phyloP scores from a whole-genome alignment of 768 basidiomycete species.

The Tulasnella sp. region DNA sequence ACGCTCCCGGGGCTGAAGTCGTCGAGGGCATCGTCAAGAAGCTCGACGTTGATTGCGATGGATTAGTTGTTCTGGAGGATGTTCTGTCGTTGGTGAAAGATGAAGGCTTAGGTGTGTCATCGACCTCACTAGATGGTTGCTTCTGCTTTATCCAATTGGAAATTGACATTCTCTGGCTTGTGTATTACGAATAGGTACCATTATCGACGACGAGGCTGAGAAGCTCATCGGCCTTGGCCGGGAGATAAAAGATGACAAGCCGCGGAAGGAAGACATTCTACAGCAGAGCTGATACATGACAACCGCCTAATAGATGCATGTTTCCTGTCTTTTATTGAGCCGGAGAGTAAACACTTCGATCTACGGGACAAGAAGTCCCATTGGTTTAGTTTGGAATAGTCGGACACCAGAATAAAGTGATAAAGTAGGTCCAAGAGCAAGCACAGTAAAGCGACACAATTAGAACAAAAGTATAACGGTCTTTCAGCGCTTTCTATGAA shows the following conservation, averaged over 20 bases:
- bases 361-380: no score
- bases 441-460: no score
- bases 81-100: constrained; percentile 81
- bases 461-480: no score
- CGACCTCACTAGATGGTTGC: neutral
- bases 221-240: constrained; percentile 72
- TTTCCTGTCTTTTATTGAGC: no score
- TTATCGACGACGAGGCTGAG: constrained; percentile 77
- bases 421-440: no score
- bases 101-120: constrained; percentile 61
- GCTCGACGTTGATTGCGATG: constrained; percentile 91
- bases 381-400: no score
- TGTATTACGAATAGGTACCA: constrained; percentile 43
- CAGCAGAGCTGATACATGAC: constrained; percentile 6
- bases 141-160: no score
- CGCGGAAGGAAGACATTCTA: constrained; percentile 91
- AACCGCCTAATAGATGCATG: neutral
- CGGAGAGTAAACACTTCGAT: no score
- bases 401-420: no score
- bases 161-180: neutral
- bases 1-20: constrained; percentile 81
- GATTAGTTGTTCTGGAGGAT: constrained; percentile 90
- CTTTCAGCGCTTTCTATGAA: no score
- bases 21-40: constrained; percentile 83
- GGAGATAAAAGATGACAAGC: constrained; percentile 54